A percentile compares a stretch with the other conserved stretches of the same genome.
phyloP scores from a whole-genome alignment of 208 protist species.

The Leishmania arabica region DNA sequence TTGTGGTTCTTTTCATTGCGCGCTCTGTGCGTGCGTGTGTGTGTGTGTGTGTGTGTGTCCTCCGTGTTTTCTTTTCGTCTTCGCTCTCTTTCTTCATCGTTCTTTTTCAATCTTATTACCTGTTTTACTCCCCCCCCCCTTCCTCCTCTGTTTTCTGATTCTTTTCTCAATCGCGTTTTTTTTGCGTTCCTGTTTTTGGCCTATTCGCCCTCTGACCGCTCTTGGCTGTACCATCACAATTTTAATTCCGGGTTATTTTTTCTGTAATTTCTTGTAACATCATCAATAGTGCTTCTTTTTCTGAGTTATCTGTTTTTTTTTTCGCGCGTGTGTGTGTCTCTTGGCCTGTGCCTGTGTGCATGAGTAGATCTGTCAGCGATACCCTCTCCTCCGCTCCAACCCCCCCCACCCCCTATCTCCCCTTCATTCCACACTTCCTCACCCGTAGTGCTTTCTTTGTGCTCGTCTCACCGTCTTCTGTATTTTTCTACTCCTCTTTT shows the following conservation, averaged over 20 bases:
- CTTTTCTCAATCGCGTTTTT: too few relatives aligned
- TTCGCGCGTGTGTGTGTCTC: too few relatives aligned
- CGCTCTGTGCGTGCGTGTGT: too few relatives aligned
- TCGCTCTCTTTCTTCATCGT: neutral
- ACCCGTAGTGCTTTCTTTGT: too few relatives aligned
- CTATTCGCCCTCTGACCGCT: too few relatives aligned
- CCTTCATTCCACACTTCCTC: neutral
- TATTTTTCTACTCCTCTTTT: neutral
- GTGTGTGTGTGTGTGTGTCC: neutral
- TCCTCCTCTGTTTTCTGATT: too few relatives aligned
- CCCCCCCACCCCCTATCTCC: neutral
- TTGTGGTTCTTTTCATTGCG: neutral
- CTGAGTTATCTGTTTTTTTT: neutral
- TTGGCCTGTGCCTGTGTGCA: neutral
- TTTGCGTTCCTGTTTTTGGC: too few relatives aligned
- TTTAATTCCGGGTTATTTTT: too few relatives aligned
- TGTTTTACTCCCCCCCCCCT: too few relatives aligned
- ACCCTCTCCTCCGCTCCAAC: neutral
- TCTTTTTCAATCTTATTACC: neutral
- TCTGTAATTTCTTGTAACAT: neutral
- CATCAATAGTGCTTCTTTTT: neutral
- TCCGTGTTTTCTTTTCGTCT: neutral
- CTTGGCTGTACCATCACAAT: too few relatives aligned
- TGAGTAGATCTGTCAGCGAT: neutral
- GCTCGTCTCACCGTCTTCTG: neutral